phyloP scores from a whole-genome alignment of 1,284 basidiomycete genomes.

The Cutaneotrichosporon sp. region DNA sequence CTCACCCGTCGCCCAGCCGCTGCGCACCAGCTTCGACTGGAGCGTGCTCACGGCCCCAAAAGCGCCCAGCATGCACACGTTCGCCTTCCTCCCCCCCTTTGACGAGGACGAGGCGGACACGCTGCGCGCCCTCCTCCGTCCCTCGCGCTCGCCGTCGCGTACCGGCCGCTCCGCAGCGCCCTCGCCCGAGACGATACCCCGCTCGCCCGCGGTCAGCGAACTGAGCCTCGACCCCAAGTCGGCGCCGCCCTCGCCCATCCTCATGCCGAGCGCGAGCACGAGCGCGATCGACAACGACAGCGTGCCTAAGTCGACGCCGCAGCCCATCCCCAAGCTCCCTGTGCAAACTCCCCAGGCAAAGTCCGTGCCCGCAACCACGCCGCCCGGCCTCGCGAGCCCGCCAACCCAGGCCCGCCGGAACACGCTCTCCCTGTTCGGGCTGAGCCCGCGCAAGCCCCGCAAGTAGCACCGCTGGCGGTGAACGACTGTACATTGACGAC shows the following conservation, averaged over 20 bases:
- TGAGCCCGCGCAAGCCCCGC: background rate
- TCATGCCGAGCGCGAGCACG: background rate
- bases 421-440: constrained; percentile 1
- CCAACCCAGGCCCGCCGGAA: background rate
- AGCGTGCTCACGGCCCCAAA: background rate
- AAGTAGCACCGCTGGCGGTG: background rate
- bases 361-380: background rate
- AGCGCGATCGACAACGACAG: no score
- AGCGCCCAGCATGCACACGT: constrained; percentile 1
- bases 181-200: background rate
- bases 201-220: background rate
- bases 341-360: background rate
- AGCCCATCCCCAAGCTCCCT: background rate
- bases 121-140: background rate
- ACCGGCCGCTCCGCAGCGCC: background rate
- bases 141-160: background rate
- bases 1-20: background rate
- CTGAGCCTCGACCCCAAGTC: background rate
- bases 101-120: background rate
- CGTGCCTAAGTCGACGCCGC: background rate
- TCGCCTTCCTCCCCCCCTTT: background rate
- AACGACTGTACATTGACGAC: background rate
- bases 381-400: background rate
- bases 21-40: constrained; percentile 1
- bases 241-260: background rate